Evolutionary conservation across 352 stramenopile species (phyloP), one percentile per base, ranked within the genome.

Genomic region (Pythium guiyangense): DNA sequence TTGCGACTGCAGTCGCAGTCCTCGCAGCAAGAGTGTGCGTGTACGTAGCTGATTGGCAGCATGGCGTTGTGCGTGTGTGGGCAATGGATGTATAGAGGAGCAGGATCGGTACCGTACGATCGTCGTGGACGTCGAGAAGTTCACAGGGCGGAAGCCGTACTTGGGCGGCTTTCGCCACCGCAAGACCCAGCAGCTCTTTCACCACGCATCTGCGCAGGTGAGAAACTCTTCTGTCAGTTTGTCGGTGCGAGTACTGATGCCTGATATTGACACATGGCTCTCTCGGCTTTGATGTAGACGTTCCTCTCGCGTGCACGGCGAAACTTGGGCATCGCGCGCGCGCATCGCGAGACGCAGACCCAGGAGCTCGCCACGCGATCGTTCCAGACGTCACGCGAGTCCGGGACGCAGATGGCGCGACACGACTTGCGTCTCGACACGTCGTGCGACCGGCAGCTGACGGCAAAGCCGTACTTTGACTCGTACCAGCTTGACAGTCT

Each of bases 321-420:
- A 3, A 67, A 71, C 31, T 66, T 71, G 35, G 78, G 75, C 0
- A 59, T 67, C 11, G 31, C 34, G 18, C 67, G 77, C 0, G 70
- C 78, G 10, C 79, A 90, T 26, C 86, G 90, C 18, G 86, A 98
- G 49, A 97, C 90, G 2, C 92, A 98, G 69, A 98, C 92, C 0
- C 79, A 88, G 49, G 60, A 88, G 39, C 66, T 88, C 0, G 70
- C 81, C 29, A 92, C 90, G 37, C 74, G 83, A 20, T 92, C 74
- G 0, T 59, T 79, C 25, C 92, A 98, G 71, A 96, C 87, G 4
- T 67, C 78, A 9, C 80, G 92, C n/a, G 92, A 97, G 68, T 88
- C 72, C 0, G 89, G 88, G 4, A 98, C 90, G 5, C 92, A 98
- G 57, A 97, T 97, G 88, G 67, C 79, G 52, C 71, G 88, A 0